phyloP scores from a whole-genome alignment of 352 stramenopile genomes.

The Thraustochytrium striatum region DNA sequence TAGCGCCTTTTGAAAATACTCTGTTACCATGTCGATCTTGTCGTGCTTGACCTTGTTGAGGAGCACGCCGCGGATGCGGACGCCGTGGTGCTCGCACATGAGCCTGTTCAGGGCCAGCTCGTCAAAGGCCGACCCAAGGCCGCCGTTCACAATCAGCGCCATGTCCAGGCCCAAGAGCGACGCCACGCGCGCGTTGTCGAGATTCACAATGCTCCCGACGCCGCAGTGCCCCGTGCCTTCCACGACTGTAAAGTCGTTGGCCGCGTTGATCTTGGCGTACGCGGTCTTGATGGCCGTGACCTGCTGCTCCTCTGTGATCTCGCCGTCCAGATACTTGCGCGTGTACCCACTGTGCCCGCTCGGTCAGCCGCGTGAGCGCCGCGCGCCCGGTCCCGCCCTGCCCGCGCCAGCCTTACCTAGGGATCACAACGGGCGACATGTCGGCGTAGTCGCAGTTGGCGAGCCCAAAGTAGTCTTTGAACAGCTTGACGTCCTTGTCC shows the following conservation, averaged over 20 bases:
- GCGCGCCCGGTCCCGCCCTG: too few relatives aligned
- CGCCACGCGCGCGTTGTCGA: slow-evolving; percentile 91
- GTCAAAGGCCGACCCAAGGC: slow-evolving; percentile 85
- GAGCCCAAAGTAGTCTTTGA: slow-evolving; percentile 92
- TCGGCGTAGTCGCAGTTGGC: slow-evolving; percentile 90
- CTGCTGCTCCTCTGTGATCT: slow-evolving; percentile 76
- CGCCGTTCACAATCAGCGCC: slow-evolving; percentile 90
- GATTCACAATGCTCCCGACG: slow-evolving; percentile 91
- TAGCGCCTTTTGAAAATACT: slow-evolving; percentile 80
- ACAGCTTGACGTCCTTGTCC: slow-evolving; percentile 85
- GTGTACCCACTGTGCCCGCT: slow-evolving; percentile 81
- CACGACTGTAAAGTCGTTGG: slow-evolving; percentile 85
- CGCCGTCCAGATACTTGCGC: slow-evolving; percentile 90
- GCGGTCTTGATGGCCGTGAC: slow-evolving; percentile 66
- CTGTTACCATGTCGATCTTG: slow-evolving; percentile 83
- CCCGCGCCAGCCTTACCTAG: slow-evolving; percentile 55
- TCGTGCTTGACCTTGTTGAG: slow-evolving; percentile 87
- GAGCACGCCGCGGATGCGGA: slow-evolving; percentile 86
- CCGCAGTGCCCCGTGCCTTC: slow-evolving; percentile 92
- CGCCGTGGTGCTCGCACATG: slow-evolving; percentile 84
- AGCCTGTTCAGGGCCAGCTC: slow-evolving; percentile 86
- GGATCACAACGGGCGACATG: slow-evolving; percentile 96
- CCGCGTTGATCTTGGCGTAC: slow-evolving; percentile 69
- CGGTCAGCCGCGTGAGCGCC: too few relatives aligned
- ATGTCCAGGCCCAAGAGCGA: slow-evolving; percentile 84